Base-by-base conservation (phyloP, 2,329 filamentous ascomycete genomes). In the Neocatenulostroma microsporum region DNA sequence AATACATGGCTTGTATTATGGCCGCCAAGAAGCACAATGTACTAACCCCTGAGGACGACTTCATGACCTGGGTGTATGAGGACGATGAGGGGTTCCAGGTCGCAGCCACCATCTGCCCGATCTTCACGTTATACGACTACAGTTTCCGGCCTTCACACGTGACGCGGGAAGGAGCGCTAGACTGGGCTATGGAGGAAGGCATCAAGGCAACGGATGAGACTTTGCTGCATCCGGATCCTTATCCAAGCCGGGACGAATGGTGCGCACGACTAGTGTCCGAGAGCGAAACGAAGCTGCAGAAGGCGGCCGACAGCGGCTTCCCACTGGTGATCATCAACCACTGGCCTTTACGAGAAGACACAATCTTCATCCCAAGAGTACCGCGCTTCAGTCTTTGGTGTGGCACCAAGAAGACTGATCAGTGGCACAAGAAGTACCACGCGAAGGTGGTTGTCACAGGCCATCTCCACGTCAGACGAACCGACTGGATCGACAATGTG, bases 121-220 rank as follows among this genome's bases (percentile, higher is more conserved):
- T 74, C 33, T 77, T 76, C 60, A 75, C 73, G 1, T 59, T 77
- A 11, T 77, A 76, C 60, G 73, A 77, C 56, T 77, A 77, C 56
- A 70, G 63, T 42, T 77, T 76, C 53, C 62, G 72, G 0, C 73
- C 73, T 0, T 59, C 54, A 2, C 47, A 71, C 30, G 63, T 76
- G 7, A 55, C 60, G 18, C 56, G 68, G 24, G 70, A 70, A 39
- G 55, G 61, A 14, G 72, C 71, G 3, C 42, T 69, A 7, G 60
- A 57, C 2, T 69, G 66, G 66, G 66, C 66, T 2, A 49, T 58
- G 39, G 66, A 68, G 35, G 53, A 66, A 37, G 58, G 62, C 28
- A 66, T 68, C 25, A 58, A 62, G 42, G 64, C 66, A 3, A 68
- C 64, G 0, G 66, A 69, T 38, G 66, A 69, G 49, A 56, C 58